A percentile compares a stretch with the other conserved stretches of the same genome.
These are phyloP conservation scores for Graphilbum ipis-grandicollis DNA, from an alignment of 2,329 filamentous ascomycete genomes.

Conservation along the genomic window DNA sequence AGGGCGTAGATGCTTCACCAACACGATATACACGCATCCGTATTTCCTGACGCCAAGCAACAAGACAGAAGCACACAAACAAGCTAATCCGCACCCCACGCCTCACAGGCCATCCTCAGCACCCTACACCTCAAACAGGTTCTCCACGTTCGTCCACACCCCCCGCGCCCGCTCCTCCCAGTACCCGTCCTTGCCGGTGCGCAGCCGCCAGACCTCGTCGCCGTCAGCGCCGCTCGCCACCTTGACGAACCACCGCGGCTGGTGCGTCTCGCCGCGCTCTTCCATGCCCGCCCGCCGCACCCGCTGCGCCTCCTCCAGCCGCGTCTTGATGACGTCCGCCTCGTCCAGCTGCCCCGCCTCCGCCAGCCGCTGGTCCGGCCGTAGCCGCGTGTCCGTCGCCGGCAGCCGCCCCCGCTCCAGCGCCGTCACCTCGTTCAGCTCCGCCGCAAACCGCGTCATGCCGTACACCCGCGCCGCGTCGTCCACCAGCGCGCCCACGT, in stretches of 20 bases:
- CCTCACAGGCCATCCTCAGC: no score
- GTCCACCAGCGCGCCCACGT: constrained; percentile 58
- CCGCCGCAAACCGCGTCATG: constrained; percentile 69
- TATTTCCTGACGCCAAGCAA: no score
- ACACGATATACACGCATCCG: no score
- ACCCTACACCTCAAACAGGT: neutral
- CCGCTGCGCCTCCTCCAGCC: constrained; percentile 74
- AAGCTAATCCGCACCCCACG: neutral
- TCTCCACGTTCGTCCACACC: constrained; percentile 39
- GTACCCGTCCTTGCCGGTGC: constrained; percentile 70
- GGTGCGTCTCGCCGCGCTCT: constrained; percentile 52
- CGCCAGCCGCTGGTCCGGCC: constrained; percentile 74
- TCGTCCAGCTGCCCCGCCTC: constrained; percentile 69
- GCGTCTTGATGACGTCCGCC: constrained; percentile 69
- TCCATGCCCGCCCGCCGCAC: constrained; percentile 59
- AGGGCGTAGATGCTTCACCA: no score
- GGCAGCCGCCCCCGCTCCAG: constrained; percentile 62
- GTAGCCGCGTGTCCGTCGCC: constrained; percentile 63
- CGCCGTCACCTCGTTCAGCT: constrained; percentile 71
- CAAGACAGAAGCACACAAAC: no score
- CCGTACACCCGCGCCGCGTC: constrained; percentile 71
- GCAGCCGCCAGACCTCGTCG: constrained; percentile 60
- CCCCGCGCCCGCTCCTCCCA: constrained; percentile 70
- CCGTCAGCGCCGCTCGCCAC: constrained; percentile 39
- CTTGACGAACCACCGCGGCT: constrained; percentile 70